phyloP scores from a whole-genome alignment of 192 early-diverging fungal genomes.

The Entomortierella parvispora region DNA sequence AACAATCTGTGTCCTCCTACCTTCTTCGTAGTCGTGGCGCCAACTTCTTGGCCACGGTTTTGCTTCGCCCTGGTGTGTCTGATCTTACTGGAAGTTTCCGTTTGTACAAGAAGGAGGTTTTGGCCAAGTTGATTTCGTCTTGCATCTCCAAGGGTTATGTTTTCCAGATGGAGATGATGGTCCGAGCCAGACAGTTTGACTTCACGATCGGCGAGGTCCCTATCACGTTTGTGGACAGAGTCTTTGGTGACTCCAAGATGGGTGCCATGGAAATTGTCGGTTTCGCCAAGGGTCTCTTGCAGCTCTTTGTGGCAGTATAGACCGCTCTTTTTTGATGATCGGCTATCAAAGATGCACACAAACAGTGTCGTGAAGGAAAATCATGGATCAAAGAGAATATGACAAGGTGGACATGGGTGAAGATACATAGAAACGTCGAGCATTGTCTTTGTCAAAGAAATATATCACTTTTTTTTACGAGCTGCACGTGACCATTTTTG shows the following conservation, averaged over 20 bases:
- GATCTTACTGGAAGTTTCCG: slow-evolving; percentile 97
- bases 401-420: too few species aligned
- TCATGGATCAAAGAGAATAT: too few species aligned
- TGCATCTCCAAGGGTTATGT: slow-evolving; percentile 97
- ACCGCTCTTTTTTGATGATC: not conserved
- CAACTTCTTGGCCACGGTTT: slow-evolving; percentile 90
- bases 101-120: slow-evolving; percentile 93
- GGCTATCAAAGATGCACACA: too few species aligned
- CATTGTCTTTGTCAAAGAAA: too few species aligned
- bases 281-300: slow-evolving; percentile 91
- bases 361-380: not conserved
- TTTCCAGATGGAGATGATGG: slow-evolving; percentile 99
- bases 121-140: slow-evolving; percentile 84
- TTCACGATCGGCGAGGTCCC: slow-evolving; percentile 91
- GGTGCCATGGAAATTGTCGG: slow-evolving; percentile 95
- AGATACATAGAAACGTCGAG: too few species aligned
- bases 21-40: slow-evolving; percentile 98
- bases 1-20: not conserved
- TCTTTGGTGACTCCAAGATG: slow-evolving; percentile 96
- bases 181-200: slow-evolving; percentile 92
- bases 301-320: slow-evolving; percentile 77
- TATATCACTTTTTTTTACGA: too few species aligned
- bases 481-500: too few species aligned
- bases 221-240: slow-evolving; percentile 98
- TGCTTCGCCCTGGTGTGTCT: slow-evolving; percentile 90